Percentiles rank a stretch among this genome's conserved stretches.
phyloP scores from a whole-genome alignment of 768 basidiomycete species.

The Solioccasus polychromus region DNA sequence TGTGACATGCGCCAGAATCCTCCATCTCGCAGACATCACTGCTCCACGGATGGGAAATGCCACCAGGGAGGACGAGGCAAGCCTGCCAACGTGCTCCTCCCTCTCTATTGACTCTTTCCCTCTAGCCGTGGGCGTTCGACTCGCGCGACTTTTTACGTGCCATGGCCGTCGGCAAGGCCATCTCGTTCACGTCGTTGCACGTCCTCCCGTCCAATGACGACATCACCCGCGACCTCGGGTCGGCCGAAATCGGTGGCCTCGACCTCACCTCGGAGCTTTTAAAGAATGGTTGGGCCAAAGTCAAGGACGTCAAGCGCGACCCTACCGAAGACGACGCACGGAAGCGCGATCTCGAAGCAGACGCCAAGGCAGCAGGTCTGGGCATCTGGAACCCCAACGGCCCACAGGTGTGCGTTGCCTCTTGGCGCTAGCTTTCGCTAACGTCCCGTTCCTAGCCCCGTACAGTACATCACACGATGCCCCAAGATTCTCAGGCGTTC shows the following conservation, averaged over 20 bases:
- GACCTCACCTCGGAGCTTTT: conserved; percentile 79
- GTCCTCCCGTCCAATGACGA: conserved; percentile 76
- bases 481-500: conserved; percentile 83
- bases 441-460: conserved; percentile 49
- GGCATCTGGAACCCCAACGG: conserved; percentile 88
- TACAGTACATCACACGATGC: conserved; percentile 82
- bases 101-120: conserved; percentile 1
- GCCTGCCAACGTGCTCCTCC: conserved; percentile 4
- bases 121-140: conserved; percentile 86
- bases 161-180: conserved; percentile 85
- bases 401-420: conserved; percentile 51
- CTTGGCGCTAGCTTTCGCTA: neutral
- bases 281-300: conserved; percentile 87
- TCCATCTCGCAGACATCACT: conserved; percentile 85
- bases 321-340: conserved; percentile 73
- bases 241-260: conserved; percentile 65
- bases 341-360: conserved; percentile 70
- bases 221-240: conserved; percentile 74
- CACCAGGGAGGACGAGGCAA: conserved; percentile 85
- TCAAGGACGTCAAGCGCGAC: conserved; percentile 85
- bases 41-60: conserved; percentile 84
- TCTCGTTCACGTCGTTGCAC: conserved; percentile 81
- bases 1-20: conserved; percentile 48
- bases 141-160: conserved; percentile 89
- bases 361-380: conserved; percentile 70